Percentiles rank a stretch among this genome's conserved stretches.
These are phyloP conservation scores for Alternaria rosae DNA, from an alignment of 2,329 filamentous ascomycete species.

Conservation along the genomic window DNA sequence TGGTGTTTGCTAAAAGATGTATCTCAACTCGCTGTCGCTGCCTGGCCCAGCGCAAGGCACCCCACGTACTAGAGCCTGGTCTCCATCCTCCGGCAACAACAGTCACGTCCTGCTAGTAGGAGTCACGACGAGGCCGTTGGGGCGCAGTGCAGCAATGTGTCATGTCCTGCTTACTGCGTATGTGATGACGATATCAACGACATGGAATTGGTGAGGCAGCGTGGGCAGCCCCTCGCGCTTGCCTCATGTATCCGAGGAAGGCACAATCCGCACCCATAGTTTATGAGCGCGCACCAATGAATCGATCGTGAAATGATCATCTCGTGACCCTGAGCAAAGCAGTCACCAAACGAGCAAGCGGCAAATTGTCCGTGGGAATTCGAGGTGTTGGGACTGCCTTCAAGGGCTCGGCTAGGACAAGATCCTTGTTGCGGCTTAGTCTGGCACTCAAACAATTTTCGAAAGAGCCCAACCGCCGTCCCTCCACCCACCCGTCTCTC, in stretches of 20 bases:
- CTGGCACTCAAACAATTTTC: conserved; percentile 38
- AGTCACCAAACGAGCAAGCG: neutral
- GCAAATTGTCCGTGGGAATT: neutral
- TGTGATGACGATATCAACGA: conserved; percentile 20
- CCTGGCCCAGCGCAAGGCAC: neutral
- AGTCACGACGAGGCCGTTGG: conserved; percentile 20
- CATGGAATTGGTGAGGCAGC: conserved; percentile 14
- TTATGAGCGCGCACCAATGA: neutral
- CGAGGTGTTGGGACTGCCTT: conserved; percentile 14
- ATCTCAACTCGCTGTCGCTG: neutral
- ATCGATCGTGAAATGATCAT: neutral
- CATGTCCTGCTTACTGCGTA: conserved; percentile 19
- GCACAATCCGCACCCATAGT: neutral
- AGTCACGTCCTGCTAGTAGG: conserved; percentile 13
- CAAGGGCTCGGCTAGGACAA: conserved; percentile 19
- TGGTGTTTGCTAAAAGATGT: conserved; percentile 19
- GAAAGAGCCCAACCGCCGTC: conserved; percentile 20
- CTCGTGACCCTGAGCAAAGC: neutral
- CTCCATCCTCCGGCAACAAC: neutral
- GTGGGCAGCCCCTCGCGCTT: conserved; percentile 14
- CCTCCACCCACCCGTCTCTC: conserved; percentile 35
- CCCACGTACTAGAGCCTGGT: neutral
- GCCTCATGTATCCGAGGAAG: conserved; percentile 9
- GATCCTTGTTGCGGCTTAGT: conserved; percentile 26
- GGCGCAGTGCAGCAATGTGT: conserved; percentile 18